Base-by-base conservation (phyloP, 2,329 filamentous ascomycete genomes). In the Pseudogymnoascus sp. region DNA sequence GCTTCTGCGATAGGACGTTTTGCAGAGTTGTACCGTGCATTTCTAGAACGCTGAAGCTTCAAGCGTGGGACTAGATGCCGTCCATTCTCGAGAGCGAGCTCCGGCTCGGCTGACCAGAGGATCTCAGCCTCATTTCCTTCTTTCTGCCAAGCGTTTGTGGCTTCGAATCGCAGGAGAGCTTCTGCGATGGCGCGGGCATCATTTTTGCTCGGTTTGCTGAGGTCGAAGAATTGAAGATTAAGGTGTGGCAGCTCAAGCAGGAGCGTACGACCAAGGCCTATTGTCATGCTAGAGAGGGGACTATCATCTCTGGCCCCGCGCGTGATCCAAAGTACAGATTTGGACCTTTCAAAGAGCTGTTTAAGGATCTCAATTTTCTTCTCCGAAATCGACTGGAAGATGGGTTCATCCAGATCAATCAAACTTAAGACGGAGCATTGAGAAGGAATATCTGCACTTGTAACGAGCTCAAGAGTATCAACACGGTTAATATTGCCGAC, bases 401-500 rank as follows among this genome's bases (percentile, higher is more conserved):
- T 62, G 1, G 74, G 72, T 14, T 69, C 66, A 63, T 77, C 76
- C 14, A 75, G 66, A 7, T 75, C 73, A 7, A 65, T 64, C 3
- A 74, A 62, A 43, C 37, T 65, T 36, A 74, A 37, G n/a, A 69
- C 39, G 25, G 67, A 61, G 7, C 16, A 5, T 11, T 21, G 41
- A 11, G 41, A 21, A 13, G 41, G 41, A 4, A 69, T 43, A 43
- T 19, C 16, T 21, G 16, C 2, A 16, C 60, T 34, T n/a, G 65
- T 45, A 13, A 68, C 63, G 14, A 68, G n/a, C 8, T 65, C 65
- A 28, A 65, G 60, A 19, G 45, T 36, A 25, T 57, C 41, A 21
- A 43, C 16, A 21, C 14, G 16, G 41, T 21, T 21, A 43, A 43
- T 43, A 10, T 21, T 21, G 16, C 16, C 16, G 16, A 19, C 5